These are phyloP conservation scores for Solanum sparsipilum DNA, from an alignment of 257 asterid genomes.

Conservation along the genomic window DNA sequence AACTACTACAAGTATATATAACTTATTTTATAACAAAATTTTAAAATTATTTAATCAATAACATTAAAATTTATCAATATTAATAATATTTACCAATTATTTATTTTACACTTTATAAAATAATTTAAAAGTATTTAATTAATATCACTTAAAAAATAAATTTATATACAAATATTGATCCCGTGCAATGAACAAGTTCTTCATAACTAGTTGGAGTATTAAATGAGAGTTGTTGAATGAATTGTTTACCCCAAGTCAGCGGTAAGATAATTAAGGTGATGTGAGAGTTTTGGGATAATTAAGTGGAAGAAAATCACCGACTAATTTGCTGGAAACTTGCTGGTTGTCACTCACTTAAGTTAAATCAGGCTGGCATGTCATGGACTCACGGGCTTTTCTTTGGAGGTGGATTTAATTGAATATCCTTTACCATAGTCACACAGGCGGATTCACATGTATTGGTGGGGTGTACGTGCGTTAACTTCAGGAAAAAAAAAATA, in stretches of 20 bases:
- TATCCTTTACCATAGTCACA: neutral
- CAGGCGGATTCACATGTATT: too few species aligned
- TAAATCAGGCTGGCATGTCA: neutral
- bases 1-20: too few species aligned
- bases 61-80: too few species aligned
- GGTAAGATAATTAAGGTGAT: neutral
- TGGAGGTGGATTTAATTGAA: neutral
- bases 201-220: neutral
- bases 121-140: too few species aligned
- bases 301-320: neutral
- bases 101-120: too few species aligned
- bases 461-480: too few species aligned
- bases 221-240: neutral
- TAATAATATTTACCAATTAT: too few species aligned
- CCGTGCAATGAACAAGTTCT: too few species aligned
- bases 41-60: too few species aligned
- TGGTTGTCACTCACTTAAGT: neutral
- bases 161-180: too few species aligned
- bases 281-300: neutral
- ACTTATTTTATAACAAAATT: too few species aligned
- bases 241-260: neutral
- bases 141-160: too few species aligned
- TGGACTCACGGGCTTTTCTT: neutral
- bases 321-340: neutral
- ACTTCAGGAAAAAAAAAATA: fast-evolving